Base-by-base conservation (phyloP, 306 rosid species). In the Acacia crassicarpa region DNA sequence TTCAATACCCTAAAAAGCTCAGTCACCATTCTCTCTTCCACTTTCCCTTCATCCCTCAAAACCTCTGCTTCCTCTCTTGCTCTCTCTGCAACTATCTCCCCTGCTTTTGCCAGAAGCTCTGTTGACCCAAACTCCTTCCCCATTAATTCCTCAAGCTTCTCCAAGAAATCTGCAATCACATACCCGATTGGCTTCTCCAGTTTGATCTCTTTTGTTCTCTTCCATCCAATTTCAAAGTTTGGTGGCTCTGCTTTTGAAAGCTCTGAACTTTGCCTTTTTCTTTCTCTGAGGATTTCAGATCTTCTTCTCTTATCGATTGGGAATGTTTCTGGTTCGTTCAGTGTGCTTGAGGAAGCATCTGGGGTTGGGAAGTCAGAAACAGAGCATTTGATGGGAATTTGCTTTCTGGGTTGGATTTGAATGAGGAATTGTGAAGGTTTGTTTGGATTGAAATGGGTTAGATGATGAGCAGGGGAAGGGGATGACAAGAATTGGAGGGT, bases 141-240 rank as follows among this genome's bases (percentile, higher is more conserved):
- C 95, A 95, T 93, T 4, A 95, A 81, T 1, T 45, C 83, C 82
- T 93, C 98, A 33, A 95, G 58, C 87, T 95, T 95, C 89, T 91
- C 98, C 83, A 95, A 80, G 70, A 95, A 88, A 32, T 95, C 98
- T 67, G 96, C 94, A 67, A 95, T 87, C 51, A 88, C 90, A 84
- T 82, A 84, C 83, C 98, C 98, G 51, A 88, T 74, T 73, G 98
- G 98, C 85, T 85, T 86, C 89, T 93, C 98, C 8, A 85, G 20
- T 9, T 85, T 85, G 6, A 93, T 93, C 90, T 86, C 88, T 48
- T 95, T 95, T 0, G 94, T 95, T 75, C 98, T 95, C 88, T 91
- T 95, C 98, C 98, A 95, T 2, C 98, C 98, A 40, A 95, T 84
- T 75, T 95, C 93, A 45, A 91, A 95, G 87, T 89, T 93, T 17